Evolutionary conservation across 176 grass and related monocot species (phyloP).

Genomic region (Aegilops umbellulata): DNA sequence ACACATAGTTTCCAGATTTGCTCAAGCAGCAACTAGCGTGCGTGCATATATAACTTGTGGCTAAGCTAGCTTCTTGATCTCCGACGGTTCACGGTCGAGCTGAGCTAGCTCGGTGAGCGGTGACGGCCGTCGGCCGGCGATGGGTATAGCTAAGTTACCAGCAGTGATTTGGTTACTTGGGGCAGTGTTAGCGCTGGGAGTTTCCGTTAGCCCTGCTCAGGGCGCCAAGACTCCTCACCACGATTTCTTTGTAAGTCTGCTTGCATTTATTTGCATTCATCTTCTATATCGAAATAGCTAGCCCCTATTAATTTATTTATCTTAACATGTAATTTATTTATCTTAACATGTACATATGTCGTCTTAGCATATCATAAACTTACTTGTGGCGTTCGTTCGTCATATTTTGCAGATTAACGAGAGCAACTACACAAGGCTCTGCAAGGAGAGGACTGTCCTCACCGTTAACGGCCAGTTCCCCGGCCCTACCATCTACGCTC

Average conservation of each 20-base stretch:
- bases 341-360: no score
- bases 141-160: constrained; percentile 7
- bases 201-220: constrained; percentile 19
- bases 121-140: not conserved
- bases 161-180: constrained; percentile 34
- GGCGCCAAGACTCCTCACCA: constrained; percentile 6
- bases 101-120: not conserved
- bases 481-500: constrained; percentile 60
- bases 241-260: constrained; percentile 33
- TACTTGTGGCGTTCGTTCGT: no score
- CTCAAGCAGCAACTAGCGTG: not conserved
- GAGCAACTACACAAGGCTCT: constrained; percentile 47
- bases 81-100: not conserved
- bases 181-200: constrained; percentile 1
- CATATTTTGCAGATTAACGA: constrained; percentile 38
- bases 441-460: constrained; percentile 46
- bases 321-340: no score
- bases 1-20: not conserved
- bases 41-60: not conserved
- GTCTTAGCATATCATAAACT: no score
- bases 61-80: not conserved
- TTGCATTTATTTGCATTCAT: not conserved
- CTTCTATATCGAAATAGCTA: no score
- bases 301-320: no score
- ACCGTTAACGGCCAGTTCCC: constrained; percentile 63